phyloP scores from a whole-genome alignment of 2,329 filamentous ascomycete genomes.

The Arachnopeziza araneosa region DNA sequence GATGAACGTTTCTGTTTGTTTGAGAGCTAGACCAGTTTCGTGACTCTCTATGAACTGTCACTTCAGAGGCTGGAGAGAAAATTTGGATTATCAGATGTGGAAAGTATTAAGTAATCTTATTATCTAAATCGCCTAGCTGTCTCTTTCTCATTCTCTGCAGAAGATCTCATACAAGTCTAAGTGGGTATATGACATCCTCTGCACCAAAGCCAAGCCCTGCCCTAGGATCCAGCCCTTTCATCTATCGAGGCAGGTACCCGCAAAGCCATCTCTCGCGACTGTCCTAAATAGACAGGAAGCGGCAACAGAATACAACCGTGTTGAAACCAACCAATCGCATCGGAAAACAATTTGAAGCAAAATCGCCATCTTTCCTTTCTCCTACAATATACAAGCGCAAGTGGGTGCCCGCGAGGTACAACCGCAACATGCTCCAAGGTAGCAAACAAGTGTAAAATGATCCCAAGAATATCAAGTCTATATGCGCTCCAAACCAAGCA shows the following conservation, averaged over 20 bases:
- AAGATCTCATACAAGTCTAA: constrained; percentile 1
- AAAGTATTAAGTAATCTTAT: neutral
- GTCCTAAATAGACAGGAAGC: neutral
- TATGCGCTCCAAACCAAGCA: neutral
- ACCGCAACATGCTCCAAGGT: neutral
- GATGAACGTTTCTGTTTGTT: neutral
- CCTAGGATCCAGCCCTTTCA: neutral
- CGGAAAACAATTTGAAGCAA: neutral
- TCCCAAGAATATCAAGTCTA: neutral
- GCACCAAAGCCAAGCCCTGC: neutral
- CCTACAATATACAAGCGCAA: neutral
- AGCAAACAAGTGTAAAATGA: neutral
- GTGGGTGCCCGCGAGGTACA: neutral
- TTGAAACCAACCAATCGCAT: neutral
- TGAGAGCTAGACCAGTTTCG: neutral
- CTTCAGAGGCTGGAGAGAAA: neutral
- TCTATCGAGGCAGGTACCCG: neutral
- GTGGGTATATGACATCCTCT: constrained; percentile 1
- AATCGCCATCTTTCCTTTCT: neutral
- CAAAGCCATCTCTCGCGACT: neutral
- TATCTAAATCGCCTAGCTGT: neutral
- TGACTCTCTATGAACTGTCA: neutral
- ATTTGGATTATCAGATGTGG: neutral
- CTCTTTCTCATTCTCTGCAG: neutral
- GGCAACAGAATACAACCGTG: neutral